phyloP scores from a whole-genome alignment of 2,329 filamentous ascomycete species.

The Exserohilum rostratum region DNA sequence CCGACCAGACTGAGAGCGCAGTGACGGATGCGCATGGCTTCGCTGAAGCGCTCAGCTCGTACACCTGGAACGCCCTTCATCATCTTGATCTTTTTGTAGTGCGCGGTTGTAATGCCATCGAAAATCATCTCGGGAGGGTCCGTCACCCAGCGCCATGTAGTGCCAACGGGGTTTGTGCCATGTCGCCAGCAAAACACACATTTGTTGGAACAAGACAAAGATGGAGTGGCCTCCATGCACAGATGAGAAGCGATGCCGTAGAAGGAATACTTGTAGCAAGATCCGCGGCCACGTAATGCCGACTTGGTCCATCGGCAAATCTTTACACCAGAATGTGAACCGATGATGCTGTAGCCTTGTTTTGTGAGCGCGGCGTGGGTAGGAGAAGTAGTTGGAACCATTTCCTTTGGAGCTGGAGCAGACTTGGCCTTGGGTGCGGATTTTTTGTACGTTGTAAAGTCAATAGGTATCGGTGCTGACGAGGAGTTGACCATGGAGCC shows the following conservation, averaged over 20 bases:
- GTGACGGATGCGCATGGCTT: conserved; percentile 91
- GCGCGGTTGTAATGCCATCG: conserved; percentile 83
- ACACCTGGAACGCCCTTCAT: conserved; percentile 92
- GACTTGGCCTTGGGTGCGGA: conserved; percentile 58
- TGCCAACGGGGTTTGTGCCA: conserved; percentile 95
- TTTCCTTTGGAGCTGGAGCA: conserved; percentile 70
- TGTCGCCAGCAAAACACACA: conserved; percentile 99
- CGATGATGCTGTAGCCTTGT: conserved; percentile 94
- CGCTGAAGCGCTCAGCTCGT: conserved; percentile 85
- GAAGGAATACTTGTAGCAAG: conserved; percentile 97
- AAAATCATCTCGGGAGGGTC: conserved; percentile 91
- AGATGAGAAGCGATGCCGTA: conserved; percentile 96
- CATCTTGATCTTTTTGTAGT: conserved; percentile 98
- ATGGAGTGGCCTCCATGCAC: conserved; percentile 98
- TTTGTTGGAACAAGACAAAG: conserved; percentile 95
- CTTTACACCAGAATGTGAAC: conserved; percentile 94
- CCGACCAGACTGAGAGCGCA: conserved; percentile 92
- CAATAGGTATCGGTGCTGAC: conserved; percentile 69
- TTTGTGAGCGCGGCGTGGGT: conserved; percentile 91
- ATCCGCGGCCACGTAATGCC: conserved; percentile 87
- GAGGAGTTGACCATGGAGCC: conserved; percentile 64
- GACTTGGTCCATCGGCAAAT: conserved; percentile 99
- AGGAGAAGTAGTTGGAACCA: conserved; percentile 90
- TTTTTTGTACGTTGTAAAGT: conserved; percentile 76
- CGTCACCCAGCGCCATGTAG: conserved; percentile 95